Base-by-base conservation (phyloP, 2,329 filamentous ascomycete genomes). In the Exophiala xenobiotica region DNA sequence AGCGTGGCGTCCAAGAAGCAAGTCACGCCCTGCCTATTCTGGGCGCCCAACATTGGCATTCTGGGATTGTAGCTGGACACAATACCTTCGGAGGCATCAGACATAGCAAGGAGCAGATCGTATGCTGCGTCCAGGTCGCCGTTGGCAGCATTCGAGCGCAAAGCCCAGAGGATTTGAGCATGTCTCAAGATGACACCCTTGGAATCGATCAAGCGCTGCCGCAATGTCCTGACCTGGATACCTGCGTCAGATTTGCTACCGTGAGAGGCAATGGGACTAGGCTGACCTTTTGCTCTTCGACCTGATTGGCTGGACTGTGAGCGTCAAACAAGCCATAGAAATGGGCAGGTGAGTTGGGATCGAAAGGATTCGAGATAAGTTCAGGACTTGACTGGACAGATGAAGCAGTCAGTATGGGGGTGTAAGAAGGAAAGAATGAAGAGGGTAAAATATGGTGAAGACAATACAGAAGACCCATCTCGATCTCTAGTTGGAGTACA, bases 1-100 rank as follows among this genome's bases (percentile, higher is more conserved):
- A 99, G 78, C 18, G 97, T 74, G 0, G 92, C 81, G 67, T 97
- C 93, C 12, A 97, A 76, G 67, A 95, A 97, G 73, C 93, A 99
- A n/a, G 92, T 97, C 27, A 96, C 90, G 41, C 81, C 82, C 38
- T 86, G 79, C 41, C 90, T 79, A 65, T 99, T 99, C 62, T 89
- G 86, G 9, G 93, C 92, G 5, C 93, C 93, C 3, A 89, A 73
- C 74, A 97, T 83, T 50, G 80, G 79, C 6, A 86, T 78, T 46
- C 78, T 78, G 6, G 89, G 82, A 49, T 89, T 79, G 71, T 89
- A 95, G 12, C 83, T 81, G 56, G 83, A 78, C 58, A 97, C 80
- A 33, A 88, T 81, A 12, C 92, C 91, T 23, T 89, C 82, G 31
- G 89, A 84, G 0, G 92, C 88, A 61, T 91, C 85, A 63, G 92